Evolutionary conservation across 306 rosid genomes (phyloP), one percentile per base, ranked within the genome.

Genomic region (Citrullus colocynthis): DNA sequence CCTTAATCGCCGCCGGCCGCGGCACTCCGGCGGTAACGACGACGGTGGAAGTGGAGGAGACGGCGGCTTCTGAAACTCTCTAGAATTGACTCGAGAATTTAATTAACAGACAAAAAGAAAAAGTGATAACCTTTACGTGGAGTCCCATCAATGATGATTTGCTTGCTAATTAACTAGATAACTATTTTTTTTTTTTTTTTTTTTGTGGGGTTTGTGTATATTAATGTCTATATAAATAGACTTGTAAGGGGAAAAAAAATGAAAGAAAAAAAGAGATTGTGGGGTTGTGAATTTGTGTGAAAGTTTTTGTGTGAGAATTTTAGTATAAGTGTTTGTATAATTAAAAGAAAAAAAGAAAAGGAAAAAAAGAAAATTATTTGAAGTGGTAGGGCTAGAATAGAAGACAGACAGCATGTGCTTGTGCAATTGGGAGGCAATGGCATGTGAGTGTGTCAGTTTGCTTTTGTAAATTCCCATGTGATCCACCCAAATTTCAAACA

Each of bases 361-460:
- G 41, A 9, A n/a, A 67, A 6, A 15, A 7, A 7, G 60, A 44
- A n/a, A 13, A 13, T 45, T n/a, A 41, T 69, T 70, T 44, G 75
- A 48, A 54, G 37, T 44, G 77, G 60, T 72, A 72, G 76, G 60
- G 60, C 7, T 24, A 71, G 76, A 8, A 48, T 49, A 71, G 90
- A 80, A 89, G 90, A 89, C 89, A 89, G 84, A 85, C 69, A 88
- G 74, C 96, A 87, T 87, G 91, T 88, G 91, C 89, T 83, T 70
- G 87, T 89, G 89, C 83, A 86, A 85, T 65, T 80, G 85, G 93
- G 90, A 83, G 85, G 90, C 93, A 91, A 79, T 80, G 86, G 92
- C 98, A 90, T 90, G 97, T 84, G 83, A 52, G 78, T 63, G 86
- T 91, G 96, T 91, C 93, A 93, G 96, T 80, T 83, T 88, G 87